Percentiles rank a stretch among this genome's conserved stretches.
Evolutionary conservation across 805 yeast species (phyloP).

Genomic region (Millerago galiae): DNA sequence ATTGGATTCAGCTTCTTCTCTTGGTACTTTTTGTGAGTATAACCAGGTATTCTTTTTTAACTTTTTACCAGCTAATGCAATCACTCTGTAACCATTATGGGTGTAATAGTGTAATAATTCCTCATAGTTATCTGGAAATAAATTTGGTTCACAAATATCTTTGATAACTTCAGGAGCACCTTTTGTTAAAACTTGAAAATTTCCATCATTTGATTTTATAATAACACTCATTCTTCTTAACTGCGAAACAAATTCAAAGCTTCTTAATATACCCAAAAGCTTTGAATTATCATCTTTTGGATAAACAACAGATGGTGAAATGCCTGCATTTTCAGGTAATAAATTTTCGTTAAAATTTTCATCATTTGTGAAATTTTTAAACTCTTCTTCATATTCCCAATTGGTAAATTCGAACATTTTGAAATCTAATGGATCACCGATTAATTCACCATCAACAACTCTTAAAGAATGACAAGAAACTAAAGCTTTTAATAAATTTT

Average conservation of each 20-base stretch:
- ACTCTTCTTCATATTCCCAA: constrained; percentile 72
- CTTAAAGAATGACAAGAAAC: constrained; percentile 83
- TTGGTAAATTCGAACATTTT: constrained; percentile 90
- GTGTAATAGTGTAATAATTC: constrained; percentile 78
- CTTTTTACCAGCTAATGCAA: constrained; percentile 79
- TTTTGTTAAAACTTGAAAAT: constrained; percentile 60
- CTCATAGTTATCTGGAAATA: constrained; percentile 71
- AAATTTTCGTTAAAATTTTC: constrained; percentile 31
- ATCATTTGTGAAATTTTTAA: constrained; percentile 33
- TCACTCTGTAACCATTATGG: constrained; percentile 90
- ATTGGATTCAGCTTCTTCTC: constrained; percentile 65
- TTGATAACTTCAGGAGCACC: constrained; percentile 97
- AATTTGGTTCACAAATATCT: constrained; percentile 62
- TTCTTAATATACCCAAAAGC: constrained; percentile 41
- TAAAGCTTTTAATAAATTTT: constrained; percentile 31
- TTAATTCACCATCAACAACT: constrained; percentile 64
- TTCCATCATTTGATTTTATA: constrained; percentile 38
- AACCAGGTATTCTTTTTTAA: constrained; percentile 39
- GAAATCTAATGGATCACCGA: constrained; percentile 91
- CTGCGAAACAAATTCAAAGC: constrained; percentile 78
- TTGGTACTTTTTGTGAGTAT: constrained; percentile 41
- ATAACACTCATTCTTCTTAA: constrained; percentile 89
- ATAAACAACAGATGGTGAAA: constrained; percentile 45
- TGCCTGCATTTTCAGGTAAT: constrained; percentile 36
- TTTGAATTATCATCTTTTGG: constrained; percentile 34